Percentiles rank a stretch among this genome's conserved stretches.
phyloP scores from a whole-genome alignment of 2,329 filamentous ascomycete species.

The Sporothrix inflata region DNA sequence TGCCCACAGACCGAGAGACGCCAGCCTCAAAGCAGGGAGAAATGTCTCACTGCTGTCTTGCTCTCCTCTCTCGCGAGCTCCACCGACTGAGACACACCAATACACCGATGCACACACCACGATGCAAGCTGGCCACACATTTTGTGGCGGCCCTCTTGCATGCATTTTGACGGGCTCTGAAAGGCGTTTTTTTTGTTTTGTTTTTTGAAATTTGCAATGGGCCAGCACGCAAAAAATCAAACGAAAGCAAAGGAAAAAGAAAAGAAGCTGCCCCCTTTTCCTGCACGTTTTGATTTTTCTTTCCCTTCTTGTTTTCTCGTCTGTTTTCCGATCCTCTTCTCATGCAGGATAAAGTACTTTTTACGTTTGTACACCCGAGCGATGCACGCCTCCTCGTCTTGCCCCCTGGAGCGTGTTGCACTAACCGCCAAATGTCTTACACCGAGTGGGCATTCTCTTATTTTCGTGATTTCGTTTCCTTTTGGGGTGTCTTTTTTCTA shows the following conservation, averaged over 20 bases:
- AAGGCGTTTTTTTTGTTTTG: background rate
- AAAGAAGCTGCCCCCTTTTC: background rate
- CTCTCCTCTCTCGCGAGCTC: constrained; percentile 15
- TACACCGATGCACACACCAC: background rate
- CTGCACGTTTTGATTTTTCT: background rate
- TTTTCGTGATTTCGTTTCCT: constrained; percentile 3
- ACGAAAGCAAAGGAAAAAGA: background rate
- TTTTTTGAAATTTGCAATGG: background rate
- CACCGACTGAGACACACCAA: constrained; percentile 16
- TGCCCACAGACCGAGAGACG: background rate
- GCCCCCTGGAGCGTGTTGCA: constrained; percentile 13
- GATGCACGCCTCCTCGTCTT: constrained; percentile 3
- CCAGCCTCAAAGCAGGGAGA: constrained; percentile 5
- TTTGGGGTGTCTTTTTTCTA: too few relatives aligned
- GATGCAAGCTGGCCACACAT: background rate
- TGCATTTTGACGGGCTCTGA: background rate
- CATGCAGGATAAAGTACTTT: too few relatives aligned
- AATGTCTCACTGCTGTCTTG: constrained; percentile 22
- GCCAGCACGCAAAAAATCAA: background rate
- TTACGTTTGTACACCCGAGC: background rate
- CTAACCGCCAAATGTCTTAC: constrained; percentile 20
- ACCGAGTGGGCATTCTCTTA: background rate
- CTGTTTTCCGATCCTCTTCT: background rate
- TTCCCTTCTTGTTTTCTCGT: background rate
- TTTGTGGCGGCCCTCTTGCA: background rate